phyloP scores from a whole-genome alignment of 768 basidiomycete genomes.

The Trichaptum fuscoviolaceum region DNA sequence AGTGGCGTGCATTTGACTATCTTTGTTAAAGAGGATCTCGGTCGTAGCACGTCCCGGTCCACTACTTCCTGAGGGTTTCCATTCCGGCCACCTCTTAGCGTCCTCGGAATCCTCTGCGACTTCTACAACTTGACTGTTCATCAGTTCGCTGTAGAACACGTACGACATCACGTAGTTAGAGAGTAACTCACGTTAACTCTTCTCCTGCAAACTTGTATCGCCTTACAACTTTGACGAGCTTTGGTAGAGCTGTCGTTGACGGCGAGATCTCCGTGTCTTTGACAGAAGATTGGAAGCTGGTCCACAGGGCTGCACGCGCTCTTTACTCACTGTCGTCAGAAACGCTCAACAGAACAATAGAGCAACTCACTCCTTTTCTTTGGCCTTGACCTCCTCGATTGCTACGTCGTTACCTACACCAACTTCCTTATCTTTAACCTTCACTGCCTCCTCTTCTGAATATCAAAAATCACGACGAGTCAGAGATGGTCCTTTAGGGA shows the following conservation, averaged over 20 bases:
- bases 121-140: slow-evolving; percentile 61
- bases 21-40: not conserved
- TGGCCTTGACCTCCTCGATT: slow-evolving; percentile 18
- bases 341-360: slow-evolving; percentile 4
- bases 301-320: slow-evolving; percentile 60
- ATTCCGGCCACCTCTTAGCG: slow-evolving; percentile 69
- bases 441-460: slow-evolving; percentile 29
- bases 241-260: slow-evolving; percentile 29
- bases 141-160: slow-evolving; percentile 12
- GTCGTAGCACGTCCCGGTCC: not conserved
- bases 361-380: slow-evolving; percentile 39
- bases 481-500: no score
- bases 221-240: slow-evolving; percentile 62
- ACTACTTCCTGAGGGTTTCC: slow-evolving; percentile 25
- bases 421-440: slow-evolving; percentile 30
- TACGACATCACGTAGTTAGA: not conserved
- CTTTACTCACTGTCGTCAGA: slow-evolving; percentile 29
- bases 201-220: slow-evolving; percentile 75
- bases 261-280: slow-evolving; percentile 22
- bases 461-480: not conserved
- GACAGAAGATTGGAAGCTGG: slow-evolving; percentile 62
- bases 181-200: slow-evolving; percentile 52
- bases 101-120: slow-evolving; percentile 71
- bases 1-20: slow-evolving; percentile 1
- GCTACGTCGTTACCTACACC: slow-evolving; percentile 31